These are phyloP conservation scores for Clitoria ternatea DNA, from an alignment of 306 rosid genomes.

Conservation along the genomic window DNA sequence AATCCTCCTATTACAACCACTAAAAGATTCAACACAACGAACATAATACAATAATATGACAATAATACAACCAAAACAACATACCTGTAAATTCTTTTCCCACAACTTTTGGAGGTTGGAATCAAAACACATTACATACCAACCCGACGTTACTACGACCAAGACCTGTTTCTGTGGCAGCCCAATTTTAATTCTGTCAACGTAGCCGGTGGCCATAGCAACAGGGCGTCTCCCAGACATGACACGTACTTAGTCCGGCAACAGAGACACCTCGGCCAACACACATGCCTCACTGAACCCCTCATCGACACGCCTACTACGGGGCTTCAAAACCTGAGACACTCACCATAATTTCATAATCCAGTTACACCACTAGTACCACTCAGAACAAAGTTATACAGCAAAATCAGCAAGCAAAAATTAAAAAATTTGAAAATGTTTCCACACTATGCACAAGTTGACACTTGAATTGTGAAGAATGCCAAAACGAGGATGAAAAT, in stretches of 20 bases:
- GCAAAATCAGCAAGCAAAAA: neutral
- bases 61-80: conserved; percentile 7
- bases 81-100: conserved; percentile 89
- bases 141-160: conserved; percentile 93
- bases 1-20: conserved; percentile 61
- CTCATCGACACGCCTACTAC: conserved; percentile 78
- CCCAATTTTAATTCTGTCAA: conserved; percentile 66
- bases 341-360: neutral
- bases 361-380: conserved; percentile 10
- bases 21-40: conserved; percentile 14
- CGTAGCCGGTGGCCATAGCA: conserved; percentile 89
- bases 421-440: neutral
- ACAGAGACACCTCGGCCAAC: conserved; percentile 65
- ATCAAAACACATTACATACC: conserved; percentile 98
- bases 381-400: conserved; percentile 4
- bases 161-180: conserved; percentile 73
- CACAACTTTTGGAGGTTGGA: conserved; percentile 87
- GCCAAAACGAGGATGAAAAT: neutral
- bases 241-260: conserved; percentile 89
- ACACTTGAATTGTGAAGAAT: neutral
- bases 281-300: conserved; percentile 88
- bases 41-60: neutral
- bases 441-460: neutral
- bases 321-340: conserved; percentile 86
- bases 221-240: conserved; percentile 91